Evolutionary conservation across 2,329 filamentous ascomycete genomes (phyloP).

Genomic region (Ophiobolus disseminans): DNA sequence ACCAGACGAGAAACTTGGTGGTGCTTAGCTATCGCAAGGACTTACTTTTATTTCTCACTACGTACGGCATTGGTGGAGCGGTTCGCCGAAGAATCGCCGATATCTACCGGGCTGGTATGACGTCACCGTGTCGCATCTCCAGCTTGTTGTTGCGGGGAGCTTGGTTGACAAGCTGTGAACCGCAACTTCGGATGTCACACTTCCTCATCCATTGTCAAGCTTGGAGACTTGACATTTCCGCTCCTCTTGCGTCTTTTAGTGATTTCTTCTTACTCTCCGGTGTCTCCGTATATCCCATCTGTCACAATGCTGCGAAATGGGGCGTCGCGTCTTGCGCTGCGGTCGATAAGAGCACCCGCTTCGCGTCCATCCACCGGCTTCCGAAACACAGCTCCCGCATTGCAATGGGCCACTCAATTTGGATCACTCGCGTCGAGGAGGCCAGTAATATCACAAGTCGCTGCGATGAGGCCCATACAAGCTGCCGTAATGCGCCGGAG

Average conservation of each 20-base stretch:
- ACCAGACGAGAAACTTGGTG: no score
- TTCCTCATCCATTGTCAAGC: slow-evolving; percentile 7
- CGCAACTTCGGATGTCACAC: slow-evolving; percentile 1
- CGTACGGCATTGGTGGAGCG: neutral
- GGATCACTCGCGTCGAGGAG: slow-evolving; percentile 48
- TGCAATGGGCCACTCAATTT: slow-evolving; percentile 53
- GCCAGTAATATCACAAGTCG: slow-evolving; percentile 40
- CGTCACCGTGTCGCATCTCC: neutral
- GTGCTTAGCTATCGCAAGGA: no score
- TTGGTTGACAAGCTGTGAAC: slow-evolving; percentile 11
- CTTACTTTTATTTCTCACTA: no score
- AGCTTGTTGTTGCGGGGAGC: slow-evolving; percentile 12
- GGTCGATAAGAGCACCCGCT: slow-evolving; percentile 44
- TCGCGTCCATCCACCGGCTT: slow-evolving; percentile 39
- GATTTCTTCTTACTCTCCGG: neutral
- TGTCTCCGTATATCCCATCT: no score
- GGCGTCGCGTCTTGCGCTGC: slow-evolving; percentile 51
- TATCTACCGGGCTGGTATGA: neutral
- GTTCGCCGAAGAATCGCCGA: neutral
- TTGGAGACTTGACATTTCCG: no score
- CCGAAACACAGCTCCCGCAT: slow-evolving; percentile 22
- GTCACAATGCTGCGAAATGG: slow-evolving; percentile 53
- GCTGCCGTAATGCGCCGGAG: slow-evolving; percentile 50
- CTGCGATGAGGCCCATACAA: slow-evolving; percentile 44
- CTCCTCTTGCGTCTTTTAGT: neutral